These are phyloP conservation scores for Arachis monticola DNA, from an alignment of 331 rosid genomes.

Conservation along the genomic window DNA sequence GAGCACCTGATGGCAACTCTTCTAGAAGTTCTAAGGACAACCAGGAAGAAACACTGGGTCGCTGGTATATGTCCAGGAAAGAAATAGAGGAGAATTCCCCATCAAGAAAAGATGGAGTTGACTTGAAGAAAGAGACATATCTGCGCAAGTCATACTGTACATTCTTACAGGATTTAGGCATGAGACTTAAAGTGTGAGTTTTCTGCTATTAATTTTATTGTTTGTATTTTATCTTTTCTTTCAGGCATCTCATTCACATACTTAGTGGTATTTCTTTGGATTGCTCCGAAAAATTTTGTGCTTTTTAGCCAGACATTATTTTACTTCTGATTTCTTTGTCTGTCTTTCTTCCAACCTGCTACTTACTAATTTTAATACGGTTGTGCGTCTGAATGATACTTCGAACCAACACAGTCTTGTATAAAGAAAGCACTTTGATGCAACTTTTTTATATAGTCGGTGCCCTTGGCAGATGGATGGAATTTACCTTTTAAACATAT, in stretches of 20 bases:
- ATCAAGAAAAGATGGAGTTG: conserved; percentile 76
- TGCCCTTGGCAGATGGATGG: conserved; percentile 13
- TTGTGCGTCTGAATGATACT: conserved; percentile 16
- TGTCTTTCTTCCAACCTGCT: not conserved
- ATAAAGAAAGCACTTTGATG: conserved; percentile 18
- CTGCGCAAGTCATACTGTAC: conserved; percentile 89
- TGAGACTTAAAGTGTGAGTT: conserved; percentile 95
- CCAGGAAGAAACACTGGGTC: conserved; percentile 62
- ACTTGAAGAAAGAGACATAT: conserved; percentile 85
- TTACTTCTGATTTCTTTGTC: conserved; percentile 6
- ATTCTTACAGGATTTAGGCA: conserved; percentile 84
- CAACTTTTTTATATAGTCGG: conserved; percentile 4
- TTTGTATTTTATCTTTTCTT: not conserved
- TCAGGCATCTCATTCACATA: not conserved
- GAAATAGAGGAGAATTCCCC: conserved; percentile 91
- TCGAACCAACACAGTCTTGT: conserved; percentile 25
- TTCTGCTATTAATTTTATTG: conserved; percentile 3
- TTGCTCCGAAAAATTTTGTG: conserved; percentile 47
- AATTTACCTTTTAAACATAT: conserved; percentile 29
- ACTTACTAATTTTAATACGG: not conserved
- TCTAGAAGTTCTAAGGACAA: conserved; percentile 59
- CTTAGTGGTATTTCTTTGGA: conserved; percentile 20
- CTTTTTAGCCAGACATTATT: not conserved
- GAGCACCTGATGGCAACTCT: conserved; percentile 56
- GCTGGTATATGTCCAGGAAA: conserved; percentile 80